Base-by-base conservation (phyloP, 2,329 filamentous ascomycete species). In the Juglanconis oblonga region DNA sequence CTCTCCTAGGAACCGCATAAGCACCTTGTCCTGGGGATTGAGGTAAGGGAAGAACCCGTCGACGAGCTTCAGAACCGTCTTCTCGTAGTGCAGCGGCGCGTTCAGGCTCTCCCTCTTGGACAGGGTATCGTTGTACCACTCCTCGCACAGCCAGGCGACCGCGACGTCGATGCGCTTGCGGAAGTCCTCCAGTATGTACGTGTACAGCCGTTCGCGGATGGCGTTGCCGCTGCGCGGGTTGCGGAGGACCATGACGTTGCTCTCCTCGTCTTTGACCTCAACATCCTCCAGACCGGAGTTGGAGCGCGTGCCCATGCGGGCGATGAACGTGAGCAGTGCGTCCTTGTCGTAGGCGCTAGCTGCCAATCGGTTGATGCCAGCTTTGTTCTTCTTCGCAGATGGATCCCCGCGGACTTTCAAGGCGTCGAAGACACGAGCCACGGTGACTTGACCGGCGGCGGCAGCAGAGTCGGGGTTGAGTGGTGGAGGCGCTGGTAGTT, bases 121-220 rank as follows among this genome's bases (percentile, higher is more conserved):
- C 64, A 77, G 75, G 72, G 74, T 87, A 72, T 98, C 94, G 68
- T 93, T 96, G 74, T 97, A 98, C 94, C 95, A 99, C 75, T 99
- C 95, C 73, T 99, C 95, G 67, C 89, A 96, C 14, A 99, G 81
- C 95, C 95, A 99, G 7, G 89, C 88, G 55, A 98, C 92, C 1
- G 92, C 94, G 29, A 95, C 85, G 66, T 96, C 93, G 64, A 98
- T 93, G 48, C 95, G 88, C 64, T 84, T 87, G 57, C 94, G 87
- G 76, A 97, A 99, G 71, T 98, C 94, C 64, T 96, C 92, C 64
- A 98, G 84, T 52, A 98, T 84, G 72, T 96, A 97, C 57, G 85
- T 82, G 74, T 92, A 95, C 1, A 99, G 78, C 7, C 86, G 82
- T 66, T 96, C 89, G 55, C 95, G 86, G 65, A 98, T 92, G 5